Evolutionary conservation across 371 early-diverging fungal species (phyloP).

Genomic region (Amoeboaphelidium protococcarum): DNA sequence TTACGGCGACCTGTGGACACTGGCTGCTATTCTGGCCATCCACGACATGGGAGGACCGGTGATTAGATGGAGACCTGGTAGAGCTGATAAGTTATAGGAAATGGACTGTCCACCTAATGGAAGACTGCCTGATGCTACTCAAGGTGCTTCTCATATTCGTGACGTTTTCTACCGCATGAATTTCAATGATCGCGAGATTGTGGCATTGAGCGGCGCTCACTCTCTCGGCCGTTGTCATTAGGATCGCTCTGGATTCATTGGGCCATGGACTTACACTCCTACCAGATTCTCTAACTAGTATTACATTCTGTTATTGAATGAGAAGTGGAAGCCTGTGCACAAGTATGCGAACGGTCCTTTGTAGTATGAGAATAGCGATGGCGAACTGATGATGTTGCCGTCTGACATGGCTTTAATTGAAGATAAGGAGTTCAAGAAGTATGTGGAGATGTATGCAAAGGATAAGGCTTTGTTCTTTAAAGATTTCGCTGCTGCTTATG

Average conservation of each 20-base stretch:
- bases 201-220: constrained; percentile 75
- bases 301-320: constrained; percentile 42
- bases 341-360: constrained; percentile 18
- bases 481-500: constrained; percentile 56
- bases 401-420: constrained; percentile 43
- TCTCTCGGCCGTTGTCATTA: constrained; percentile 82
- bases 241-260: constrained; percentile 64
- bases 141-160: constrained; percentile 36
- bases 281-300: constrained; percentile 66
- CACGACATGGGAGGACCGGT: constrained; percentile 14
- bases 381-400: constrained; percentile 55
- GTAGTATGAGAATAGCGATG: constrained; percentile 8
- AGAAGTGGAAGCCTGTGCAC: constrained; percentile 13
- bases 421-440: constrained; percentile 34
- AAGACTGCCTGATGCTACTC: constrained; percentile 63
- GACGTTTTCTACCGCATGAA: constrained; percentile 72
- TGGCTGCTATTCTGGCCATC: constrained; percentile 2
- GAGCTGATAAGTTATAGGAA: constrained; percentile 24
- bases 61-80: constrained; percentile 21
- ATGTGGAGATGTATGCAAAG: constrained; percentile 16
- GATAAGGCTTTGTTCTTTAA: constrained; percentile 44
- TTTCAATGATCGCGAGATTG: constrained; percentile 65
- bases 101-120: constrained; percentile 52
- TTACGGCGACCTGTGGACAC: constrained; percentile 7
- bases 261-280: constrained; percentile 66